Evolutionary conservation across 768 basidiomycete genomes (phyloP), one percentile per base, ranked within the genome.

Genomic region (Russula ochroleuca): DNA sequence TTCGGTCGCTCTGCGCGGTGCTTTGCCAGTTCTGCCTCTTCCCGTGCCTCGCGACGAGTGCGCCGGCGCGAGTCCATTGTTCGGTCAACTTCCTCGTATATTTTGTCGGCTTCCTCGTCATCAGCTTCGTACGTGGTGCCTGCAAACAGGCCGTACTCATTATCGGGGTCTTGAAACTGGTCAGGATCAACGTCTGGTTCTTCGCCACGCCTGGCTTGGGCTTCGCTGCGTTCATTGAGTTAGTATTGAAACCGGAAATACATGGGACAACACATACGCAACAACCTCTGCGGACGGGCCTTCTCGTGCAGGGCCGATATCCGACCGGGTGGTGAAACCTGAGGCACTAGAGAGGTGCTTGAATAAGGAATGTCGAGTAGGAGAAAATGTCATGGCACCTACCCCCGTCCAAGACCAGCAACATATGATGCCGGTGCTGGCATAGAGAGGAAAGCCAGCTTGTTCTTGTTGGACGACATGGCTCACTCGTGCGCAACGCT

Each of bases 381-480:
- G 21, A 60, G 31, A 41, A 14, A 48, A 40, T 9, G 17, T 7
- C 10, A 13, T 19, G 51, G 58, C 31, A 77, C 88, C 64, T 69
- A 94, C 90, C 94, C 96, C 80, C 95, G 86, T 76, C 96, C 95
- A 37, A 98, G 87, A 88, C 97, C 97, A 69, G 96, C 97, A 41
- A 98, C 97, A 75, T 98, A 98, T 0, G 93, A 95, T 0, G 96
- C 91, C 45, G 95, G 95, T 33, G 95, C 95, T 3, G 92, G 88
- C 89, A 92, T 92, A 2, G 90, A 90, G 71, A 94, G 71, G 72
- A 94, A 94, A 0, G 92, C 91, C 71, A 94, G 77, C 75, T 92
- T 92, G 73, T 91, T 92, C 71, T 87, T 88, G 62, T 77, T 78
- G 1, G 79, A 70, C 28, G 79, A 77, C 79, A 82, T 81, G 59